These are phyloP conservation scores for Thyridium curvatum DNA, from an alignment of 2,329 filamentous ascomycete genomes.

Conservation along the genomic window DNA sequence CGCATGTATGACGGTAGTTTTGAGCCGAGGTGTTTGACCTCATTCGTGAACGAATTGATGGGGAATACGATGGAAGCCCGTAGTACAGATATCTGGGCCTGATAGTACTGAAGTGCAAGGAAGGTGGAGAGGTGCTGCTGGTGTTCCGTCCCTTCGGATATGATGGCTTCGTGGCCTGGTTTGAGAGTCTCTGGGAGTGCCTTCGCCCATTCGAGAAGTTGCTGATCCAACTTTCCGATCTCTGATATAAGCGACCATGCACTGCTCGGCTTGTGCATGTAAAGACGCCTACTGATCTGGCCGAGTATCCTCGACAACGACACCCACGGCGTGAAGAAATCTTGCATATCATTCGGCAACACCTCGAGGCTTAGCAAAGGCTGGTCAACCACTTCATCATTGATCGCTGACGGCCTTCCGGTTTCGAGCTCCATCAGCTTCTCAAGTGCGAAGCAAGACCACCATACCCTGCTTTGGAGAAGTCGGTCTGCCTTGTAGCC, in stretches of 20 bases:
- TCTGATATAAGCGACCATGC: constrained; percentile 3
- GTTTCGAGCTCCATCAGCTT: constrained; percentile 17
- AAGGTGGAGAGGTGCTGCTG: background rate
- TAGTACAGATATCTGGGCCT: too few relatives aligned
- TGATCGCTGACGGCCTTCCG: constrained; percentile 12
- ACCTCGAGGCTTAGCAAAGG: too few relatives aligned
- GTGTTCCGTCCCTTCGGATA: constrained; percentile 1
- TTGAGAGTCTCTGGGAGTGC: too few relatives aligned
- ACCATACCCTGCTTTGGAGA: constrained; percentile 9
- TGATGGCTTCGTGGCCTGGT: background rate
- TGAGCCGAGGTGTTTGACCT: too few relatives aligned
- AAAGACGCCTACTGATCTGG: constrained; percentile 2
- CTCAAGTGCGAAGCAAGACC: constrained; percentile 13
- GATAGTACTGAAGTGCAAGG: too few relatives aligned
- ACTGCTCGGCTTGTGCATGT: background rate
- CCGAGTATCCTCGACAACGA: constrained; percentile 1
- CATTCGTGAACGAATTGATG: too few relatives aligned
- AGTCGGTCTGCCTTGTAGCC: background rate
- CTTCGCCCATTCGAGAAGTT: constrained; percentile 1
- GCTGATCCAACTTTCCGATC: constrained; percentile 2
- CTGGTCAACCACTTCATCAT: constrained; percentile 4
- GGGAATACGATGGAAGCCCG: too few relatives aligned
- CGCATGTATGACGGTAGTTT: constrained; percentile 4
- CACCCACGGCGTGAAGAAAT: background rate
- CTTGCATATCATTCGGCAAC: too few relatives aligned